Evolutionary conservation across 371 early-diverging fungal species (phyloP), one percentile per base, ranked within the genome.

Genomic region (Entomophthora muscae): DNA sequence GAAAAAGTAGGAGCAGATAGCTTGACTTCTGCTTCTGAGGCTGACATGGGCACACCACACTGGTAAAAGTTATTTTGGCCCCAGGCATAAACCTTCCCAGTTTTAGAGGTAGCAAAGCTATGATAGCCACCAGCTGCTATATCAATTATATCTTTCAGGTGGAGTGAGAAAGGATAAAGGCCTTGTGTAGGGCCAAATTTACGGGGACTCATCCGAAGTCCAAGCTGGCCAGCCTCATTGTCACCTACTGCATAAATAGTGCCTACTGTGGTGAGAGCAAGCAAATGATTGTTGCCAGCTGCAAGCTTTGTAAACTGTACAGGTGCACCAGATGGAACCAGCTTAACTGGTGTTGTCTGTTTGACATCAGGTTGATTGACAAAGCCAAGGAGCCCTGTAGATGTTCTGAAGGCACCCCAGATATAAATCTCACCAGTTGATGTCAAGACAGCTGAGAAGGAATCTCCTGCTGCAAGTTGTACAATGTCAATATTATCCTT

Each of bases 11-110:
- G 79, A 53, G 71, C 63, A 32, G 70, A 58, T 66, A 83, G 66
- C 32, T 71, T 56, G 62, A 71, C 65, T 12, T 72, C 75, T 52
- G 67, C 66, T 56, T 74, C 66, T 52, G 73, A 70, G 53, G 81
- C 76, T 26, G 69, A 68, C 29, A 72, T 71, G 58, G 65, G 80
- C 69, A 78, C 70, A 55, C 78, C 97, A 78, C 80, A 95, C 72
- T 99, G 99, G 59, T 88, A 86, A 69, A 83, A 91, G 67, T 93
- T 91, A 74, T 99, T 99, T 55, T 93, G 78, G 30, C 99, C 99
- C 88, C 93, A 95, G 3, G 83, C 79, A 69, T 81, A 91, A 1
- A 90, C 76, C 28, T 80, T 71, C 59, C 84, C 81, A 27, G 78
- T 75, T 27, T 78, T 73, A 59, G 79, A 80, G 17, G 90, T 73